Conservation (phyloP, 768 basidiomycete genomes). For the Lactarius pseudohatsudake region DNA sequence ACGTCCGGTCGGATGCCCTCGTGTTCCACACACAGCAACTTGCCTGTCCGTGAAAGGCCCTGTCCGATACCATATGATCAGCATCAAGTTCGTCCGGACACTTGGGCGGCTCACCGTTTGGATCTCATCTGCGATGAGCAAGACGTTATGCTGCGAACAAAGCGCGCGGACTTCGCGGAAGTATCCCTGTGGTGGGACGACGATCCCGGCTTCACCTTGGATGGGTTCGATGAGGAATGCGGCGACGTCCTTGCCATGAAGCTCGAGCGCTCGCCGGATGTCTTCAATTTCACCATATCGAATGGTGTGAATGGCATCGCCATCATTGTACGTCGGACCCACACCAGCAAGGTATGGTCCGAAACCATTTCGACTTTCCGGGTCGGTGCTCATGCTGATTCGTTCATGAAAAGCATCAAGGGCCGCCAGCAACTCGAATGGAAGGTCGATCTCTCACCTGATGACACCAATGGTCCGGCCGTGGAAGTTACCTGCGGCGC, state of each 20-base stretch:
- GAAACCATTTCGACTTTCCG: slow-evolving; percentile 82
- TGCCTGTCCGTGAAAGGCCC: slow-evolving; percentile 92
- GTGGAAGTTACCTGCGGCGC: slow-evolving; percentile 91
- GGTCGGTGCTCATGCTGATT: slow-evolving; percentile 89
- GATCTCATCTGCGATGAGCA: slow-evolving; percentile 98
- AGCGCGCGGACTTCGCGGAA: slow-evolving; percentile 71
- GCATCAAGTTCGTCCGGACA: slow-evolving; percentile 6
- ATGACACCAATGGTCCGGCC: slow-evolving; percentile 90
- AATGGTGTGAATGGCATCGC: slow-evolving; percentile 56
- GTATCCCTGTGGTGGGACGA: slow-evolving; percentile 90
- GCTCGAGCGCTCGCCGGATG: slow-evolving; percentile 74
- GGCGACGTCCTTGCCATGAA: slow-evolving; percentile 80
- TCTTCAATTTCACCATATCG: slow-evolving; percentile 84
- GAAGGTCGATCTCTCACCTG: slow-evolving; percentile 44
- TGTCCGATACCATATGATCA: slow-evolving; percentile 34
- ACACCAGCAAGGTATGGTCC: slow-evolving; percentile 88
- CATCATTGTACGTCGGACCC: slow-evolving; percentile 72
- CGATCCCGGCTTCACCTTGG: slow-evolving; percentile 98
- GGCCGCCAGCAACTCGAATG: slow-evolving; percentile 1
- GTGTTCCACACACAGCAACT: slow-evolving; percentile 88
- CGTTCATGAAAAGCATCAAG: slow-evolving; percentile 13
- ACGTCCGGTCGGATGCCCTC: slow-evolving; percentile 89
- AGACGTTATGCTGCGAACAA: slow-evolving; percentile 89
- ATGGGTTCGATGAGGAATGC: slow-evolving; percentile 98
- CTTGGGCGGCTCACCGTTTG: slow-evolving; percentile 65